Base-by-base conservation (phyloP, 2,329 filamentous ascomycete genomes). In the Lecanicillium sp. region DNA sequence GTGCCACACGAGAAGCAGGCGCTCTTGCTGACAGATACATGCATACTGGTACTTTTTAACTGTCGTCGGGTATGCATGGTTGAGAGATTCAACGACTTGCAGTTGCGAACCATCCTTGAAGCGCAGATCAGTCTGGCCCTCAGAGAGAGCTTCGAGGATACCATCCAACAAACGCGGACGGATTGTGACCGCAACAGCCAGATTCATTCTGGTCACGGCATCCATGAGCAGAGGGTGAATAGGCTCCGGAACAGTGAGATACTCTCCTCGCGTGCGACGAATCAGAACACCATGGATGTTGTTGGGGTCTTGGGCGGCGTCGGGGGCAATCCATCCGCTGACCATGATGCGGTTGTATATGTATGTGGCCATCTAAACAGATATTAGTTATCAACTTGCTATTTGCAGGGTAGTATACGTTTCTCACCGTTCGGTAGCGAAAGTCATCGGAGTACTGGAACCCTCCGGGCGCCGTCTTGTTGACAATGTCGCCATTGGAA, bases 131-230 rank as follows among this genome's bases (percentile, higher is more conserved):
- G 61, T 67, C 47, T 74, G 69, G 27, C 61, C 60, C 6, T 64
- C 61, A 7, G 64, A 51, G 20, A 75, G 52, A 0, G 62, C 62
- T n/a, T 63, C 59, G 51, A 74, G 63, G 29, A 75, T 68, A 14
- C 67, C 68, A 17, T 68, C 63, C 23, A 71, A 70, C 48, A 72
- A 71, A 38, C 73, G 65, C 2, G 70, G 70, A 9, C 66, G 68
- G 68, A 77, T 73, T 9, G 73, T 75, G 50, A 75, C 64, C 12
- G 70, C 71, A 27, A 74, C 70, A 14, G 64, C 61, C 17, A 70
- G 62, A 52, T 74, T 73, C 48, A 75, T 63, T 44, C 65, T 65
- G 44, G 67, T 64, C 6, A 72, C 66, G 7, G 72, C 69, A 4
- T 58, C 64, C 10, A 71, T 55, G 8, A 75, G 61, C 9, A 63